Percentiles rank a stretch among this genome's conserved stretches.
Conservation (phyloP, 2,329 filamentous ascomycete genomes). For the Diatrype stigma region DNA sequence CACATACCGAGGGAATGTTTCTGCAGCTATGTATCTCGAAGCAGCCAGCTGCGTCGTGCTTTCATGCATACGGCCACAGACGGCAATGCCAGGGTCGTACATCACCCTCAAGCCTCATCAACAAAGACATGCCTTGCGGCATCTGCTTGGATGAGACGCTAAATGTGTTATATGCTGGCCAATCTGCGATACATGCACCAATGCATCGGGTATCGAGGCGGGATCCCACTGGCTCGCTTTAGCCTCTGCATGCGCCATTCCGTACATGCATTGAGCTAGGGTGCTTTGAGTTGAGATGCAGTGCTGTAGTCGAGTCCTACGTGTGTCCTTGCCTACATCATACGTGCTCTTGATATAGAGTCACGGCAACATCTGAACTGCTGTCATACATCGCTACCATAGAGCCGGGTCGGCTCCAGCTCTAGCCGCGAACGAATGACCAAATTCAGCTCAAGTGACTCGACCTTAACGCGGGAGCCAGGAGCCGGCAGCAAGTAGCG, state of each 20-base stretch:
- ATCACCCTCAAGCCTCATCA: background rate
- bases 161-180: background rate
- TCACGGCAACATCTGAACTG: background rate
- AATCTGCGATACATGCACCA: background rate
- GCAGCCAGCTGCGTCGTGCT: background rate
- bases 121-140: background rate
- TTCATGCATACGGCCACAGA: background rate
- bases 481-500: background rate
- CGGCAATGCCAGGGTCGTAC: background rate
- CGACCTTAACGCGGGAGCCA: background rate
- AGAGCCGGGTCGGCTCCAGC: background rate
- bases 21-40: background rate
- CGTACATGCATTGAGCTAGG: background rate
- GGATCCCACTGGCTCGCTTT: background rate
- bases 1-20: background rate
- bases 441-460: background rate
- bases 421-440: too few relatives aligned
- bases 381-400: background rate
- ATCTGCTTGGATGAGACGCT: background rate
- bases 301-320: background rate
- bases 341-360: background rate
- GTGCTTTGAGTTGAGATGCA: background rate
- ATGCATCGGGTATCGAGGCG: background rate
- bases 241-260: background rate
- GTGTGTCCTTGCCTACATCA: background rate